Conservation (phyloP, 345 rosid species). For the Draba incana region DNA sequence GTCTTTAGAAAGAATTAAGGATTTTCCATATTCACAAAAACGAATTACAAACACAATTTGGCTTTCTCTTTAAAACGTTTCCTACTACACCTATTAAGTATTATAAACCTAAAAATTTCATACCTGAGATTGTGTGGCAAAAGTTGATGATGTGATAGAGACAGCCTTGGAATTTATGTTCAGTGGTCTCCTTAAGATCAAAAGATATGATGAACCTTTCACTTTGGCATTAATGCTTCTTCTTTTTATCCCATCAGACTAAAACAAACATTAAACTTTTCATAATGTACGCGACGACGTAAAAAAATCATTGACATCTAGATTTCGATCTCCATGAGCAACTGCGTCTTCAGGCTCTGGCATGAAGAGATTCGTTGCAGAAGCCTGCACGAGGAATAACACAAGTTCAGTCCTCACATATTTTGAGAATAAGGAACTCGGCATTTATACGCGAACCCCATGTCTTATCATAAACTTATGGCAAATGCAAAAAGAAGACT, state of each 20-base stretch:
- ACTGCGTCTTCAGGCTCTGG: conserved; percentile 98
- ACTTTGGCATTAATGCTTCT: conserved; percentile 2
- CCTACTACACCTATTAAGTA: conserved; percentile 32
- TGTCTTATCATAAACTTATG: background rate
- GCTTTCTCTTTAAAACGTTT: conserved; percentile 12
- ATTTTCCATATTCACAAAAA: conserved; percentile 36
- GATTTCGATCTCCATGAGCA: conserved; percentile 85
- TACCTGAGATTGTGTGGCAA: conserved; percentile 36
- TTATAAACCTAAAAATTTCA: conserved; percentile 35
- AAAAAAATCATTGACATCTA: conserved; percentile 90
- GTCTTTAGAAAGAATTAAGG: conserved; percentile 18
- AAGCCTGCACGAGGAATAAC: conserved; percentile 57
- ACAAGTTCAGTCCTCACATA: conserved; percentile 20
- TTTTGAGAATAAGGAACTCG: background rate
- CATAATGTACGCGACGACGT: conserved; percentile 50
- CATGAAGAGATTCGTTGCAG: conserved; percentile 74
- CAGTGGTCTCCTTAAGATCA: conserved; percentile 23
- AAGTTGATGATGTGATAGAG: conserved; percentile 7
- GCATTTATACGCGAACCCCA: conserved; percentile 1
- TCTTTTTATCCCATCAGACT: conserved; percentile 22
- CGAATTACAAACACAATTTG: conserved; percentile 34
- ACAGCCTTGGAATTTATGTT: conserved; percentile 1
- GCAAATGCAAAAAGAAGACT: conserved; percentile 4
- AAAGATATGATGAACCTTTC: conserved; percentile 26
- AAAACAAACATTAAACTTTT: conserved; percentile 21